Conservation (phyloP, 148 eudicot species). For the Cornus controversa region DNA sequence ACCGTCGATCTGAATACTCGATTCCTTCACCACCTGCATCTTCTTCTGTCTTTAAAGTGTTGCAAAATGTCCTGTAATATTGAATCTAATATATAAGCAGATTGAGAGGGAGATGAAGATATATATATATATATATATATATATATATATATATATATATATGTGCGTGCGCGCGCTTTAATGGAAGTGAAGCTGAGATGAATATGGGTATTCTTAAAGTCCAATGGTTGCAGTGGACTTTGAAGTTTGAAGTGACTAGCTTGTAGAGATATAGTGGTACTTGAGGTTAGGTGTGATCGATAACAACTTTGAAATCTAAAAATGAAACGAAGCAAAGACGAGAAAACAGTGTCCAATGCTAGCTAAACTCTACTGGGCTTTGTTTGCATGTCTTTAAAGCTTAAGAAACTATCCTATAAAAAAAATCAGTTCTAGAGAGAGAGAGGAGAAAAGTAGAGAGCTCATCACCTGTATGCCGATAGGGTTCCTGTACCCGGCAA, state of each 20-base stretch:
- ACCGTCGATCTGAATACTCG: constrained; percentile 5
- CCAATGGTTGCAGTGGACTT: too few relatives aligned
- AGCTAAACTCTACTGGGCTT: neutral
- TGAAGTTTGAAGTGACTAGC: too few relatives aligned
- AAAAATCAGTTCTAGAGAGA: neutral
- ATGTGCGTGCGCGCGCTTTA: too few relatives aligned
- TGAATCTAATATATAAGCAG: too few relatives aligned
- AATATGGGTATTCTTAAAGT: too few relatives aligned
- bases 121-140: neutral
- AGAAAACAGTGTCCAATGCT: neutral
- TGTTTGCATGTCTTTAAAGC: too few relatives aligned
- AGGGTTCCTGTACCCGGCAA: neutral
- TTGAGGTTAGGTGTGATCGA: too few relatives aligned
- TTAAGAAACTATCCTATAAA: too few relatives aligned
- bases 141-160: neutral
- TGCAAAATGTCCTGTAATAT: neutral
- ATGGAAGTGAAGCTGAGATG: too few relatives aligned
- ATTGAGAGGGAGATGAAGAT: too few relatives aligned
- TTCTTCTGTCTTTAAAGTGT: neutral
- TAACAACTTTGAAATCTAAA: too few relatives aligned
- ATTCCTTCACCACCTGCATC: constrained; percentile 27
- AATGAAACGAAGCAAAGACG: neutral
- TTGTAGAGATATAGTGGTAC: too few relatives aligned
- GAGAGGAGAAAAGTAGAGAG: neutral
- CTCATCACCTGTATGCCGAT: neutral